These are phyloP conservation scores for Medicago arabica DNA, from an alignment of 306 rosid species.

Conservation along the genomic window DNA sequence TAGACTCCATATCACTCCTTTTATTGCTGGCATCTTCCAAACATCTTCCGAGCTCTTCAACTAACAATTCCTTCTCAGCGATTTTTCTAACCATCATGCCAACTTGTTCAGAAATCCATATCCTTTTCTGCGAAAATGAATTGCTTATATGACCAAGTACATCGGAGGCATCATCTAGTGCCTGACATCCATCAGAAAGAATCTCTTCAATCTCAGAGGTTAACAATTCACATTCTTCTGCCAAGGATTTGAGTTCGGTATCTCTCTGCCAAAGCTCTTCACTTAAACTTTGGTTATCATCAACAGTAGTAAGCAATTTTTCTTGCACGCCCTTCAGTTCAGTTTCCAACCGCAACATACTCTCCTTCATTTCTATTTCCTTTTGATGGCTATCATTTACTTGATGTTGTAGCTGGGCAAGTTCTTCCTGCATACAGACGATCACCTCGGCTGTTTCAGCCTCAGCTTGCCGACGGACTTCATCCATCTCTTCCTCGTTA, in stretches of 20 bases:
- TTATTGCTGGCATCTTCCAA: conserved; percentile 90
- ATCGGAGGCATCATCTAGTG: conserved; percentile 71
- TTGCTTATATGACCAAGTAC: conserved; percentile 66
- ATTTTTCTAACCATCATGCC: conserved; percentile 64
- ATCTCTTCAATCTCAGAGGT: conserved; percentile 80
- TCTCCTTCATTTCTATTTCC: conserved; percentile 74
- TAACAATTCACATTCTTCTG: conserved; percentile 75
- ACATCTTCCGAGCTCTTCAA: conserved; percentile 79
- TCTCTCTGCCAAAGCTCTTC: conserved; percentile 65
- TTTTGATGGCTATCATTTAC: conserved; percentile 66
- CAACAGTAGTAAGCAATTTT: conserved; percentile 47
- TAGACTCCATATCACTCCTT: conserved; percentile 78
- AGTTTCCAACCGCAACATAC: conserved; percentile 56
- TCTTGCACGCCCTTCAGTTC: conserved; percentile 68
- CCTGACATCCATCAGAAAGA: conserved; percentile 73
- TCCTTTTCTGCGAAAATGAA: conserved; percentile 85
- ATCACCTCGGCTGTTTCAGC: conserved; percentile 97
- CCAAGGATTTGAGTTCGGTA: conserved; percentile 54
- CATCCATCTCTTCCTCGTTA: conserved; percentile 89
- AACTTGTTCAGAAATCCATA: conserved; percentile 91
- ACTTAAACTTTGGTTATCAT: conserved; percentile 61
- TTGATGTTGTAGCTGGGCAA: conserved; percentile 72
- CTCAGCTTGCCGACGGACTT: conserved; percentile 80
- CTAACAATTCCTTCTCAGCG: conserved; percentile 77
- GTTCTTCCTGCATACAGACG: conserved; percentile 96